Evolutionary conservation across 306 rosid species (phyloP), one percentile per base, ranked within the genome.

Genomic region (Potentilla sterilis): DNA sequence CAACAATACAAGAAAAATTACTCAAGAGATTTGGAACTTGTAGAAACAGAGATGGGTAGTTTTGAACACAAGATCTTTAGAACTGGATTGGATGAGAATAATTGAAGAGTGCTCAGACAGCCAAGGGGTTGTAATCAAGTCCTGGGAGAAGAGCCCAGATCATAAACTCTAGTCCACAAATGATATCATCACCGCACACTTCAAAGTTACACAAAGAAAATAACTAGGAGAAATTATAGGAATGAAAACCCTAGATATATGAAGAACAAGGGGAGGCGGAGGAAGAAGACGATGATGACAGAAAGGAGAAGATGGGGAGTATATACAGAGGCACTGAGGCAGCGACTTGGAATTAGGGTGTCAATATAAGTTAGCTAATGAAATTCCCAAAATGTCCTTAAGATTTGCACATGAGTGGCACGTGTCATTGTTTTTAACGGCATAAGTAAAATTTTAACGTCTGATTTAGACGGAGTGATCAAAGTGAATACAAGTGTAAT

Each of bases 151-250:
- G 77, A 74, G 24, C 88, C 95, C 92, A 84, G 80, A 92, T 95
- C 97, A 92, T 94, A 95, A 86, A 95, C 96, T 95, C 93, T 89
- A 92, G 95, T 90, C 96, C 96, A 90, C 80, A 66, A 67, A 76
- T 79, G 24, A 89, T 51, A 22, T 92, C 98, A 77, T 92, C 97
- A 86, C 89, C 64, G 88, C 92, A 89, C 89, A 38, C 78, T 77
- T 72, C 70, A 6, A 1, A 24, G 0, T 2, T 2, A 28, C 28
- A 13, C 34, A n/a, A 18, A 21, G 47, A 58, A 55, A 10, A 6
- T 4, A 6, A 3, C 32, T 0, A 1, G 3, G 9, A 37, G 4
- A 6, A 43, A 28, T 21, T 40, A 0, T 28, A 28, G 28, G 4
- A 59, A 12, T 9, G 34, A n/a, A 28, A 61, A 18, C 44, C 70